phyloP scores from a whole-genome alignment of 225 moss, liverwort and hornwort genomes.

The Physcomitrellopsis africana region DNA sequence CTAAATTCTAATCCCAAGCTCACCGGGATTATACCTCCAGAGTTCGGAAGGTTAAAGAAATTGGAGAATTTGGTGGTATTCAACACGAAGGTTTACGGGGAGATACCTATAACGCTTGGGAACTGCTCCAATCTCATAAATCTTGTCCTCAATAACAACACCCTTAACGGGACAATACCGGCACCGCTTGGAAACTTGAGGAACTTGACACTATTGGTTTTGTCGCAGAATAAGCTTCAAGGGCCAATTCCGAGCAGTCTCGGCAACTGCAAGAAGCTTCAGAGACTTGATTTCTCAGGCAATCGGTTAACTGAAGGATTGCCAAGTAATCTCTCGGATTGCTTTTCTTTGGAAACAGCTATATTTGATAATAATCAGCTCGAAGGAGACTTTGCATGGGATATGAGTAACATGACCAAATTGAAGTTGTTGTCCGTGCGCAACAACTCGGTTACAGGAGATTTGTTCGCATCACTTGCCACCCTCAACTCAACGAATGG shows the following conservation, averaged over 20 bases:
- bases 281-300: constrained; percentile 29
- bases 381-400: constrained; percentile 21
- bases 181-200: constrained; percentile 32
- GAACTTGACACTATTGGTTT: constrained; percentile 32
- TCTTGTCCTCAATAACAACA: constrained; percentile 46
- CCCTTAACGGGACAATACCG: constrained; percentile 35
- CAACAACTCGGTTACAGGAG: constrained; percentile 38
- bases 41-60: constrained; percentile 44
- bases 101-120: constrained; percentile 45
- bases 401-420: constrained; percentile 44
- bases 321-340: constrained; percentile 30
- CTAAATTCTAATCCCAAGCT: constrained; percentile 45
- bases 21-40: constrained; percentile 37
- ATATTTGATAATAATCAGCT: constrained; percentile 35
- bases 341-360: constrained; percentile 31
- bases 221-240: constrained; percentile 35
- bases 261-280: constrained; percentile 26
- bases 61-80: constrained; percentile 41
- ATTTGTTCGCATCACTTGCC: constrained; percentile 29
- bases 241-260: constrained; percentile 36
- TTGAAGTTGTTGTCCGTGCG: constrained; percentile 26
- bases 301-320: constrained; percentile 36
- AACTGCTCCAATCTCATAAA: constrained; percentile 45
- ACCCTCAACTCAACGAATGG: constrained; percentile 32
- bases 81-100: constrained; percentile 36